Evolutionary conservation across 2,329 filamentous ascomycete species (phyloP), one percentile per base, ranked within the genome.

Genomic region (Diaporthe humulicola): DNA sequence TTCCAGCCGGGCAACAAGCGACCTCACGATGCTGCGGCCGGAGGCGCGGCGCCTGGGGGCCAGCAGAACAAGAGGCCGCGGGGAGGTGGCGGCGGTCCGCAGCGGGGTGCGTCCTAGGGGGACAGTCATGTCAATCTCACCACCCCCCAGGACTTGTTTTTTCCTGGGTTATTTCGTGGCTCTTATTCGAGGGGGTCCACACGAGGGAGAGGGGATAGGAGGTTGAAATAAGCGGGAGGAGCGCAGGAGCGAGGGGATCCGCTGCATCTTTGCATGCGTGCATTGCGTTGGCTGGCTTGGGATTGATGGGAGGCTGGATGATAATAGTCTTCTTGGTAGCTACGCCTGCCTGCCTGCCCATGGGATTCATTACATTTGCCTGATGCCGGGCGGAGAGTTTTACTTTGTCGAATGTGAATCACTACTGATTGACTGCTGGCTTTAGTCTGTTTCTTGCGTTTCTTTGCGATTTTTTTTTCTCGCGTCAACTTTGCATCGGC

Each of bases 1-100:
- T 87, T 89, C 77, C 88, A 89, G 38, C 86, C 87, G 22, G 88
- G 88, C 30, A 89, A 87, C 78, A 91, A 91, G 81, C 85, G 89
- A 48, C 85, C 87, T 28, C 85, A 89, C 73, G 89, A 90, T 73
- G 82, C 81, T 19, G 84, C 85, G 56, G 77, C 77, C 12, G 82
- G 81, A 9, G 77, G 75, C 54, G 22, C 45, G n/a, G 8, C 64
- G 48, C 33, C 64, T 8, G 86, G 83, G 2, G 73, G 61, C 4
- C 71, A 71, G 54, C 64, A 64, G 14, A 77, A 80, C n/a, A 86
- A 86, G 80, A 80, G 84, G 75, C 80, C 82, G 67, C 80, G 83
- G 70, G 83, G 82, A 64, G 84, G 79, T 17, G 80, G 76, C 28
- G 79, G 76, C 30, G 77, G 76, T 7, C 45, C 57, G 14, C 56